phyloP scores from a whole-genome alignment of 192 early-diverging fungal genomes.

The Geranomyces michiganensis region DNA sequence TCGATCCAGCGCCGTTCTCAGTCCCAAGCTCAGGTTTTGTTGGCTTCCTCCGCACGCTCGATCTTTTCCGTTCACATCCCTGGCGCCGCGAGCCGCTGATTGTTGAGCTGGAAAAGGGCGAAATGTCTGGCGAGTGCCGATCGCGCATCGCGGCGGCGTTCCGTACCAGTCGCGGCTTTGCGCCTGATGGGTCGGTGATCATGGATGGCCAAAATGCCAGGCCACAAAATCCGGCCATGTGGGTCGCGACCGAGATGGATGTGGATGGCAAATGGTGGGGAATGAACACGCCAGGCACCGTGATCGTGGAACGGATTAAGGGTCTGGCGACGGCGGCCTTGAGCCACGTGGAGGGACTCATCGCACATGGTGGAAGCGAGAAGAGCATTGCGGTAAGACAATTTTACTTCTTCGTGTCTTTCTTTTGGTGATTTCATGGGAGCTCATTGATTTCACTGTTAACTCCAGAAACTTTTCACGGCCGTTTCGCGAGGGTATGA shows the following conservation, averaged over 20 bases:
- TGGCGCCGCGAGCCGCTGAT: slow-evolving; percentile 77
- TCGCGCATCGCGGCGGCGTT: slow-evolving; percentile 48
- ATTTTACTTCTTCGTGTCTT: not conserved
- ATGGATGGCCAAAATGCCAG: not conserved
- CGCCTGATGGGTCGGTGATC: slow-evolving; percentile 1
- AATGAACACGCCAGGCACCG: slow-evolving; percentile 52
- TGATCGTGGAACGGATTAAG: slow-evolving; percentile 64
- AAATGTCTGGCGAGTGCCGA: slow-evolving; percentile 47
- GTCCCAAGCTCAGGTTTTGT: slow-evolving; percentile 66
- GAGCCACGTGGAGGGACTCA: slow-evolving; percentile 48
- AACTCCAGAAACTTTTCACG: slow-evolving; percentile 69
- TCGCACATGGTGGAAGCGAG: slow-evolving; percentile 38
- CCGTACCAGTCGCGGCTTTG: slow-evolving; percentile 26
- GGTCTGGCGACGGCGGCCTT: slow-evolving; percentile 70
- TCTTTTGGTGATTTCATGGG: not conserved
- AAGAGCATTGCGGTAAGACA: slow-evolving; percentile 49
- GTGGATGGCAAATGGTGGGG: slow-evolving; percentile 63
- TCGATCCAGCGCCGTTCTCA: slow-evolving; percentile 55
- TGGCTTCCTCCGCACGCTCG: slow-evolving; percentile 78
- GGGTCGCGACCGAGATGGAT: slow-evolving; percentile 70
- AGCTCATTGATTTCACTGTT: not conserved
- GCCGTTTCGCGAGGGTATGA: slow-evolving; percentile 81
- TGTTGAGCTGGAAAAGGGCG: slow-evolving; percentile 73
- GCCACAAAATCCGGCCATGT: slow-evolving; percentile 57
- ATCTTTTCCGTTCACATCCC: slow-evolving; percentile 72